Evolutionary conservation across 140 eudicot genomes (phyloP).

Genomic region (Stevia rebaudiana): DNA sequence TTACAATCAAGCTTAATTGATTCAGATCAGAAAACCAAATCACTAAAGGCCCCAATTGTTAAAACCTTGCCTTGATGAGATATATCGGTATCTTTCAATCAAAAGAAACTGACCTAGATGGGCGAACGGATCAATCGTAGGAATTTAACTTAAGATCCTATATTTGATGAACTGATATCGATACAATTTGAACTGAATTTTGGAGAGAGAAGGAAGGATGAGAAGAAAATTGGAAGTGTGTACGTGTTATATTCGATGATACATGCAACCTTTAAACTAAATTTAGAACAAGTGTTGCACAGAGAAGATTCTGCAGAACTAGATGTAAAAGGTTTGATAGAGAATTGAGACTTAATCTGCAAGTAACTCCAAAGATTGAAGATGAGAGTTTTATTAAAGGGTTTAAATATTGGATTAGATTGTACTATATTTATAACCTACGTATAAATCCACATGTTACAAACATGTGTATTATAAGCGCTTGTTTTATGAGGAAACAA

Average conservation of each 20-base stretch:
- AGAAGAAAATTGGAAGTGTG: slow-evolving; percentile 7
- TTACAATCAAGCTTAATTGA: slow-evolving; percentile 19
- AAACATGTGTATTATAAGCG: background rate
- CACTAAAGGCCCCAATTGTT: background rate
- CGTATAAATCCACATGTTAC: too few species aligned
- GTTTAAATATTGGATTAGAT: too few species aligned
- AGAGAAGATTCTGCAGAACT: slow-evolving; percentile 11
- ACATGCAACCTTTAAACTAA: background rate
- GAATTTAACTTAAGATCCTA: slow-evolving; percentile 6
- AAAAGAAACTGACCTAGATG: background rate
- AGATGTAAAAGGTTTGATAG: slow-evolving; percentile 5
- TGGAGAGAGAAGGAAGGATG: background rate
- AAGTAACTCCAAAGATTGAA: background rate
- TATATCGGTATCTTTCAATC: background rate
- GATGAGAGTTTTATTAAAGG: background rate
- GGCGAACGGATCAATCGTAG: slow-evolving; percentile 8
- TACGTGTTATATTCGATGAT: slow-evolving; percentile 17
- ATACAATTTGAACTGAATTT: background rate
- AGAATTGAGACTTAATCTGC: background rate
- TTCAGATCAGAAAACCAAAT: slow-evolving; percentile 20
- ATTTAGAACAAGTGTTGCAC: slow-evolving; percentile 1
- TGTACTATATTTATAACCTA: too few species aligned
- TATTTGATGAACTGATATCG: background rate
- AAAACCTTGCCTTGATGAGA: slow-evolving; percentile 14
- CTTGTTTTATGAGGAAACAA: too few species aligned